Conservation (phyloP, 345 rosid species). For the Eucalyptus microcorys region DNA sequence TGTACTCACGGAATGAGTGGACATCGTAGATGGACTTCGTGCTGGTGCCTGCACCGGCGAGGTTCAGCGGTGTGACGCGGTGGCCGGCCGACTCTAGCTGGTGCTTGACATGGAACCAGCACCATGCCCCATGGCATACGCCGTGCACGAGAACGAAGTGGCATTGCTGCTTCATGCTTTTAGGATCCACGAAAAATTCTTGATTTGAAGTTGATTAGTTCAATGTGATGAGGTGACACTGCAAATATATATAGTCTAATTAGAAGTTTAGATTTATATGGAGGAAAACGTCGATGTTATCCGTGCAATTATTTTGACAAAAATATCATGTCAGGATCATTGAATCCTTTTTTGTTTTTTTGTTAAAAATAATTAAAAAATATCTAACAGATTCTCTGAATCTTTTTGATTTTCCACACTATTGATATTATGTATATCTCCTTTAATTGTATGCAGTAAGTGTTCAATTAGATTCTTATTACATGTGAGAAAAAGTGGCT, state of each 20-base stretch:
- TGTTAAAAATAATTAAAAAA: too few species aligned
- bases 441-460: too few species aligned
- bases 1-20: constrained; percentile 19
- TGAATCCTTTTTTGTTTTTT: too few species aligned
- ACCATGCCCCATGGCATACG: constrained; percentile 52
- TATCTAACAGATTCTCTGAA: too few species aligned
- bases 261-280: neutral
- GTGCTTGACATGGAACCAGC: constrained; percentile 57
- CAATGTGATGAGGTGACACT: neutral
- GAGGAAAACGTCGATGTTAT: neutral
- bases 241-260: neutral
- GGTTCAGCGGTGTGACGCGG: constrained; percentile 34
- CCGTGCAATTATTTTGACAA: neutral
- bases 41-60: constrained; percentile 44
- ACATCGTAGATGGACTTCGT: constrained; percentile 24
- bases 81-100: constrained; percentile 31
- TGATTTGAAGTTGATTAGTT: neutral
- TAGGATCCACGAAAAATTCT: neutral
- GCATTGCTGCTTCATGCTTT: neutral
- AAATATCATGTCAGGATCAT: neutral
- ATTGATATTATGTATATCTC: too few species aligned
- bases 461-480: neutral
- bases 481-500: too few species aligned
- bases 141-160: constrained; percentile 63
- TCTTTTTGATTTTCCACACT: neutral